These are phyloP conservation scores for Zymoseptoria crescenta DNA, from an alignment of 2,329 filamentous ascomycete genomes.

Conservation along the genomic window DNA sequence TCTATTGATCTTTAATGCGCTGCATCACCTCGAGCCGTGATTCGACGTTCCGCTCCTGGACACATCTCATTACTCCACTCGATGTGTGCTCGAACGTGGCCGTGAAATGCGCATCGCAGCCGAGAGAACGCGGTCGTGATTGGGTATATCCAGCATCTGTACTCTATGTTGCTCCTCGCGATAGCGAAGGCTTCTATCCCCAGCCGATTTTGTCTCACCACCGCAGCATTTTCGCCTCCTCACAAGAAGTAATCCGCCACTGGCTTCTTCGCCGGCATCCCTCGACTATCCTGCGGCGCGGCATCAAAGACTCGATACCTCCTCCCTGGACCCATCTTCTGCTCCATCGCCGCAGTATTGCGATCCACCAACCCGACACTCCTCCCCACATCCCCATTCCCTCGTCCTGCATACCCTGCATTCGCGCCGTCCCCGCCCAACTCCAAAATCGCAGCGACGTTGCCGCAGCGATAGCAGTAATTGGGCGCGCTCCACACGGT, in stretches of 20 bases:
- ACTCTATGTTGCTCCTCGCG: background rate
- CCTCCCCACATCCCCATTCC: slow-evolving; percentile 60
- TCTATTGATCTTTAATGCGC: too few species aligned
- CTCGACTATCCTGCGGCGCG: slow-evolving; percentile 87
- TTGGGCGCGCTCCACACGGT: slow-evolving; percentile 66
- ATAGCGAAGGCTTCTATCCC: too few species aligned
- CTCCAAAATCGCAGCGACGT: slow-evolving; percentile 83
- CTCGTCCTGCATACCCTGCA: slow-evolving; percentile 41
- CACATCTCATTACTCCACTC: background rate
- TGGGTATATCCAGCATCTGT: background rate
- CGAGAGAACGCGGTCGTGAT: background rate
- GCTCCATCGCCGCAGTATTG: slow-evolving; percentile 37
- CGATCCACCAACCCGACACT: slow-evolving; percentile 27
- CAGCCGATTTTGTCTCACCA: background rate
- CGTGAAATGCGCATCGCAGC: background rate
- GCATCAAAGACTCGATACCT: slow-evolving; percentile 94
- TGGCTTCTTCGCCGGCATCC: slow-evolving; percentile 98
- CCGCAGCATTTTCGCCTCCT: background rate
- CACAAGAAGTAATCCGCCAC: slow-evolving; percentile 91
- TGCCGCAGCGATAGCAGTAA: slow-evolving; percentile 40
- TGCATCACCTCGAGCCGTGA: too few species aligned
- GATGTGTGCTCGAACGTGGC: background rate
- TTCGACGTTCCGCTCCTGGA: background rate
- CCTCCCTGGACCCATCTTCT: slow-evolving; percentile 64
- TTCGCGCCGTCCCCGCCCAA: slow-evolving; percentile 70